Evolutionary conservation across 176 grass and related monocot species (phyloP), one percentile per base, ranked within the genome.

Genomic region (Avena atlantica): DNA sequence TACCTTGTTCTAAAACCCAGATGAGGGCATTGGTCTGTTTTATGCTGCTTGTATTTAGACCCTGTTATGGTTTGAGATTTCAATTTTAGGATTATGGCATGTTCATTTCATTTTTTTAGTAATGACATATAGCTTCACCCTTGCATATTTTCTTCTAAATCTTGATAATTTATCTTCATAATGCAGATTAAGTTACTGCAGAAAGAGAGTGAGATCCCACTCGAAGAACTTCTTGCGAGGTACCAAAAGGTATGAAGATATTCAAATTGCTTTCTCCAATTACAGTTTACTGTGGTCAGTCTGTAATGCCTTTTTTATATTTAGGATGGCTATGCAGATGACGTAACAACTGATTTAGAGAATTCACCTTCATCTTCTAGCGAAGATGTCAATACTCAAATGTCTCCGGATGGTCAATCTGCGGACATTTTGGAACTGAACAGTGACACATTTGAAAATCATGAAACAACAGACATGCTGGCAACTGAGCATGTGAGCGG

Each of bases 161-260:
- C 16, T 75, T 29, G 12, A 55, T 86, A 78, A 44, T 61, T 85
- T 83, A 57, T 90, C 27, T 82, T 53, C 50, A 51, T 78, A 84
- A 52, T 50, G 4, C 91, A 99, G 97, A 91, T 99, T 86, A 94
- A 91, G 74, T 89, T 93, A 81, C 87, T 99, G 91, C 94, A 99
- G 69, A 92, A 93, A 83, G 97, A 99, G 89, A 96, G 92, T 8
- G 94, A 99, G 81, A 90, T 99, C 62, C 90, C 97, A 52, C 77
- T 99, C 58, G 94, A 96, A 86, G 97, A 96, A 84, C 89, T 99
- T 79, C 87, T 99, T 90, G 90, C 92, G 45, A 96, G 81, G 83
- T 96, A 96, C 89, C 90, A 69, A 78, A 92, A 99, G 97, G 97
- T 99, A 92, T 70, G 82, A 9, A 40, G 13, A 37, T 60, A 83